These are phyloP conservation scores for Cryptosporidium ryanae DNA, from an alignment of 169 alveolate species.

Conservation along the genomic window DNA sequence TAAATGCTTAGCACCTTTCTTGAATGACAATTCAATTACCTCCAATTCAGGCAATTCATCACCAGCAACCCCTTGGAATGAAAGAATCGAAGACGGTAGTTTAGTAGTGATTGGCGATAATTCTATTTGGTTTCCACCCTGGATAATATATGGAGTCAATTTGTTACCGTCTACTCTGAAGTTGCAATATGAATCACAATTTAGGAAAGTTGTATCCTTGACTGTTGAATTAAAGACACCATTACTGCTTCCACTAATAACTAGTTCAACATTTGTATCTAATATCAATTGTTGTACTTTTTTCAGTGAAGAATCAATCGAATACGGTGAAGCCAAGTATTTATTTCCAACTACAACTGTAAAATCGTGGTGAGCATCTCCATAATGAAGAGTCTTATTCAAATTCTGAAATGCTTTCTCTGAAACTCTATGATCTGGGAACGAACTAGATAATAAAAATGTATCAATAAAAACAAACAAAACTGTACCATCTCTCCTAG, in stretches of 20 bases:
- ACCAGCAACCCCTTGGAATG: slow-evolving; percentile 73
- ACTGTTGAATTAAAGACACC: slow-evolving; percentile 63
- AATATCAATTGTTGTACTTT: slow-evolving; percentile 65
- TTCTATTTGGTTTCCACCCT: slow-evolving; percentile 22
- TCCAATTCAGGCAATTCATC: slow-evolving; percentile 67
- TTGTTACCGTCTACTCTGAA: slow-evolving; percentile 63
- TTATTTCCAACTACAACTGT: slow-evolving; percentile 72
- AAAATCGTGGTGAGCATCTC: slow-evolving; percentile 51
- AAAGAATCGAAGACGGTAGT: slow-evolving; percentile 3
- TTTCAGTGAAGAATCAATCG: slow-evolving; percentile 59
- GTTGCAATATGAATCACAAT: slow-evolving; percentile 70
- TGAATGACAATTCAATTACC: slow-evolving; percentile 53
- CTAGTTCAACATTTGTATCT: slow-evolving; percentile 68
- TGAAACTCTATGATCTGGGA: slow-evolving; percentile 72
- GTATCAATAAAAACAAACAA: slow-evolving; percentile 71
- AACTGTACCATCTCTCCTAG: slow-evolving; percentile 75
- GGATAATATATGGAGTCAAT: slow-evolving; percentile 58
- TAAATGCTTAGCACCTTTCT: slow-evolving; percentile 74
- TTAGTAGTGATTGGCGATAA: slow-evolving; percentile 57
- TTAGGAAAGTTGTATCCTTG: slow-evolving; percentile 48
- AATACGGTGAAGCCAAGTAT: slow-evolving; percentile 65
- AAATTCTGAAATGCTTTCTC: slow-evolving; percentile 59
- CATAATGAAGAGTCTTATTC: slow-evolving; percentile 66
- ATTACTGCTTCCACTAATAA: slow-evolving; percentile 50
- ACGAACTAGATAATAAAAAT: slow-evolving; percentile 65